Percentiles rank a stretch among this genome's conserved stretches.
phyloP scores from a whole-genome alignment of 805 yeast species.

The Myxozyma neotropica region DNA sequence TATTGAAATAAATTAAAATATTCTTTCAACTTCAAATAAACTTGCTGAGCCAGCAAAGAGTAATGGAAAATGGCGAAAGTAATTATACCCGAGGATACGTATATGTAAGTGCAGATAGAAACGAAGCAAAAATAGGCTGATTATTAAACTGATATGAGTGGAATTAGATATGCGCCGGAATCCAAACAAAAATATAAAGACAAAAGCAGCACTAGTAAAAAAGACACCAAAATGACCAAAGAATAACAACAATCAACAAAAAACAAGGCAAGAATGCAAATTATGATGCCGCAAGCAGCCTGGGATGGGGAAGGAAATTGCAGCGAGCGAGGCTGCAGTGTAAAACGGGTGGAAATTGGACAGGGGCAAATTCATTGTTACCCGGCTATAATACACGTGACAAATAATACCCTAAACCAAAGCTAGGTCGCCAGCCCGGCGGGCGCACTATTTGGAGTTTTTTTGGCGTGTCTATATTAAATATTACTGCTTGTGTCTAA shows the following conservation, averaged over 20 bases:
- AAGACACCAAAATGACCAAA: not conserved
- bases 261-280: not conserved
- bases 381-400: not conserved
- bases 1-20: not conserved
- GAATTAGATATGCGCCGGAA: not conserved
- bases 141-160: not conserved
- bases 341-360: not conserved
- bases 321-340: not conserved
- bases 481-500: too few species aligned
- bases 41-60: not conserved
- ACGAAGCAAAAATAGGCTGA: not conserved
- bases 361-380: too few species aligned
- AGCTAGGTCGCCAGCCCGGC: too few species aligned
- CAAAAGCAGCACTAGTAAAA: not conserved
- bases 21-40: not conserved
- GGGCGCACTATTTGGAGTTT: too few species aligned
- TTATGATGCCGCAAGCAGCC: too few species aligned
- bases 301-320: not conserved
- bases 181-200: not conserved
- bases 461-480: too few species aligned
- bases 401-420: too few species aligned
- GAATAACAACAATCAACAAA: not conserved
- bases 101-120: not conserved
- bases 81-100: too few species aligned
- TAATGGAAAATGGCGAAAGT: too few species aligned